Conservation (phyloP, 208 protist species). For the Entamoeba invadens region DNA sequence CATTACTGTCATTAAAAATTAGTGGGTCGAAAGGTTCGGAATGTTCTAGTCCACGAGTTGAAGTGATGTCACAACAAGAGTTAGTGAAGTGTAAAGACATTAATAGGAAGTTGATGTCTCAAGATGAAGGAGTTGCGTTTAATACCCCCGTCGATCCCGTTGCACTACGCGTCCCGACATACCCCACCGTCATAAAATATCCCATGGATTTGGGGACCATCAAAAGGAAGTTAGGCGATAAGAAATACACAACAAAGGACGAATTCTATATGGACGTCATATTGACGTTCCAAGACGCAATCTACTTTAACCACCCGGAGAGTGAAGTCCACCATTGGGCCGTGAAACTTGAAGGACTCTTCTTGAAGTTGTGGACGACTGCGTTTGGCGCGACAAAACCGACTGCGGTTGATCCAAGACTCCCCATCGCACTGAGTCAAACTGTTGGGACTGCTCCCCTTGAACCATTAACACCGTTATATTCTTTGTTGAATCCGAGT, state of each 20-base stretch:
- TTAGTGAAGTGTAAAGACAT: neutral
- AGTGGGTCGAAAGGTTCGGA: too few relatives aligned
- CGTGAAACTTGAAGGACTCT: neutral
- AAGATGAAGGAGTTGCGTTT: neutral
- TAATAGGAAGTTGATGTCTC: neutral
- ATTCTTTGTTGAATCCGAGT: too few relatives aligned
- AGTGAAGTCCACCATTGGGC: neutral
- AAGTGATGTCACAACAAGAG: neutral
- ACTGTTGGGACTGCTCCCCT: neutral
- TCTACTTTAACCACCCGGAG: neutral
- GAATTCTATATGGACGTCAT: neutral
- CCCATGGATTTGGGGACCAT: slow-evolving; percentile 23
- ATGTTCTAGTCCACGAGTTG: too few relatives aligned
- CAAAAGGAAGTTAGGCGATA: neutral
- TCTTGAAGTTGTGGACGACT: neutral
- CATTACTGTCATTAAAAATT: too few relatives aligned
- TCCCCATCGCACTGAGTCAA: too few relatives aligned
- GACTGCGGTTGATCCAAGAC: too few relatives aligned
- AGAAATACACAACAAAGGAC: neutral
- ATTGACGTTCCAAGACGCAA: slow-evolving; percentile 8
- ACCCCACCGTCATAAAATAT: slow-evolving; percentile 3
- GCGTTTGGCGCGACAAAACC: neutral
- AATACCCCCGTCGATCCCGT: neutral
- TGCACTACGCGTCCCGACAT: neutral
- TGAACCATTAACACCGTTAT: neutral